Percentiles rank a stretch among this genome's conserved stretches.
These are phyloP conservation scores for Euphorbia tirucalli DNA, from an alignment of 345 rosid species.

Conservation along the genomic window DNA sequence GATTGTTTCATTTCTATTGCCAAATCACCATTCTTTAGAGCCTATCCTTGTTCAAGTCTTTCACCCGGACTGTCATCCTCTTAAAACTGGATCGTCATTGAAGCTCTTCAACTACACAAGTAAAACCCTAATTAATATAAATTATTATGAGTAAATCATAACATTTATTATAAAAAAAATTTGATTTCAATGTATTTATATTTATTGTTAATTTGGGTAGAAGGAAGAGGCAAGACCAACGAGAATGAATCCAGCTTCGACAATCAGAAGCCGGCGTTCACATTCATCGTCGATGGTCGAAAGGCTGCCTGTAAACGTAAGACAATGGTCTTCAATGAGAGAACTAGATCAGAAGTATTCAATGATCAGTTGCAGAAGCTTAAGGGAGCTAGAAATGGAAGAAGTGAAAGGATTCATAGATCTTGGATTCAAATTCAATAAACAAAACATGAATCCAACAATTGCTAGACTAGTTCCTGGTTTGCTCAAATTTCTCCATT, in stretches of 20 bases:
- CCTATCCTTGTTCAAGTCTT: too few species aligned
- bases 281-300: slow-evolving; percentile 27
- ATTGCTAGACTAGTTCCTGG: slow-evolving; percentile 59
- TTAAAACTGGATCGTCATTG: too few species aligned
- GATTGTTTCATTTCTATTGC: too few species aligned
- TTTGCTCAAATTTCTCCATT: slow-evolving; percentile 44
- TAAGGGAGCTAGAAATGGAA: slow-evolving; percentile 54
- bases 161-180: too few species aligned
- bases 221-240: slow-evolving; percentile 33
- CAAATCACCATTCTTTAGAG: too few species aligned
- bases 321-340: slow-evolving; percentile 6
- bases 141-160: too few species aligned
- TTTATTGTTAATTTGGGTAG: too few species aligned
- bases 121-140: too few species aligned
- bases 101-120: too few species aligned
- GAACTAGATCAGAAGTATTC: slow-evolving; percentile 28
- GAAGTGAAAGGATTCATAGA: slow-evolving; percentile 72
- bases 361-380: slow-evolving; percentile 41
- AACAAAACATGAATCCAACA: slow-evolving; percentile 42
- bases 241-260: slow-evolving; percentile 17
- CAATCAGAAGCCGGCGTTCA: slow-evolving; percentile 35
- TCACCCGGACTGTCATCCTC: too few species aligned
- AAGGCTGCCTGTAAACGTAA: background rate
- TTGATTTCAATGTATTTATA: too few species aligned
- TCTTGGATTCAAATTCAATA: slow-evolving; percentile 58